Base-by-base conservation (phyloP, 108 stramenopile species). In the Pseudonitzschia multiseries region DNA sequence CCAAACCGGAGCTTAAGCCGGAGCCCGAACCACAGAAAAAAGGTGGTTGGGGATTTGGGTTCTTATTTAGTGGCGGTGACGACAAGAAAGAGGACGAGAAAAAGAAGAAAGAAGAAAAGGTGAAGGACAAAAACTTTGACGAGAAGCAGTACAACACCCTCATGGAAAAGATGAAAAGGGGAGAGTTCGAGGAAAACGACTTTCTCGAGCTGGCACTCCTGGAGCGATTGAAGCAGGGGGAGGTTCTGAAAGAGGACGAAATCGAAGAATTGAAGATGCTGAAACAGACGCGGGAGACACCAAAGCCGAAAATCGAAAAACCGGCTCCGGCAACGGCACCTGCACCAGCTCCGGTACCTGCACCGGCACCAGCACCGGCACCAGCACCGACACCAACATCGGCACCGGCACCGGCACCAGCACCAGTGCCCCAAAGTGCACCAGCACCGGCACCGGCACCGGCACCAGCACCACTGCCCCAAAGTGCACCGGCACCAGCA, bases 241-340 rank as follows among this genome's bases (percentile, higher is more conserved):
- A 78, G 43, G 21, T 28, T 14, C 65, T 78, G 0, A 33, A 31
- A n/a, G 70, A 66, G 24, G 42, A 24, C 5, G 77, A 78, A 50
- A 57, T 72, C 43, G 77, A 78, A 24, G 71, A 78, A 26, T 32
- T 78, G 28, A 69, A 65, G 20, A 69, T 44, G 57, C 50, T 76
- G 20, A 22, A 14, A 59, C 57, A 59, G 57, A 27, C 14, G 5
- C 0, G 57, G 57, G 57, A 59, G 57, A n/a, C n/a, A n/a, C n/a
- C n/a, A n/a, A n/a, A n/a, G n/a, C n/a, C 54, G 20, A 56, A 42
- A 42, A 9, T 6, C 6, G 42, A 42, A 10, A 42, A 42, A 42
- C 10, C 8, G 10, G 42, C 42, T 9, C 6, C 6, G 42, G 6
- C 8, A 42, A 42, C 42, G 10, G 10, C 42, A 42, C 42, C 10